phyloP scores from a whole-genome alignment of 371 early-diverging fungal species.

The Zopfochytrium polystomum region DNA sequence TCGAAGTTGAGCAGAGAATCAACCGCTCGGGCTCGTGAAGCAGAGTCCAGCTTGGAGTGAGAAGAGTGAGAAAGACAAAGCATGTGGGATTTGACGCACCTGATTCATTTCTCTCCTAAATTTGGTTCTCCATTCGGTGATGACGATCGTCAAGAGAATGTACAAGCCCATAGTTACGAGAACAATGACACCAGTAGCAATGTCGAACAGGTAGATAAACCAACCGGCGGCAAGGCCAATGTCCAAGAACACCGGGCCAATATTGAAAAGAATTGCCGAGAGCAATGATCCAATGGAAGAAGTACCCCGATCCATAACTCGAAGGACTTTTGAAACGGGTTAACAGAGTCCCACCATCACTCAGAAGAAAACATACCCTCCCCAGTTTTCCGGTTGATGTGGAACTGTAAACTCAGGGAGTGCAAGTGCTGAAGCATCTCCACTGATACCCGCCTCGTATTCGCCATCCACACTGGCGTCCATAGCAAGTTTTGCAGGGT shows the following conservation, averaged over 20 bases:
- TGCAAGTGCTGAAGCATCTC: conserved; percentile 86
- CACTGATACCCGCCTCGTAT: conserved; percentile 82
- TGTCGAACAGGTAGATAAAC: conserved; percentile 69
- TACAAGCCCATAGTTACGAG: conserved; percentile 84
- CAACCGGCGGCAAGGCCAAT: conserved; percentile 75
- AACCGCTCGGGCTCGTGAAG: conserved; percentile 56
- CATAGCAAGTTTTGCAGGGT: conserved; percentile 77
- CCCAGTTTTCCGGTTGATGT: conserved; percentile 92
- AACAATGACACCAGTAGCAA: conserved; percentile 77
- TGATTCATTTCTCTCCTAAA: conserved; percentile 64
- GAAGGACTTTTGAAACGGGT: conserved; percentile 23
- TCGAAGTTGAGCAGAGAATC: conserved; percentile 95
- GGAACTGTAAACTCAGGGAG: conserved; percentile 77
- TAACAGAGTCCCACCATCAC: conserved; percentile 49
- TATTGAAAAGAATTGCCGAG: conserved; percentile 79
- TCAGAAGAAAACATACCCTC: conserved; percentile 64
- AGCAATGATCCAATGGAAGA: conserved; percentile 61
- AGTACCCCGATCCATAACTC: conserved; percentile 81
- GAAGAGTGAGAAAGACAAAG: neutral
- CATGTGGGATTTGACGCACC: neutral
- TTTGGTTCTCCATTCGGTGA: conserved; percentile 90
- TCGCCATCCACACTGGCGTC: conserved; percentile 87
- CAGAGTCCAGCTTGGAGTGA: conserved; percentile 31
- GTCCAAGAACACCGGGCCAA: conserved; percentile 83
- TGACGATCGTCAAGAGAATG: conserved; percentile 71